Base-by-base conservation (phyloP, 106 monocot genomes). In the Dendrobium catenatum region DNA sequence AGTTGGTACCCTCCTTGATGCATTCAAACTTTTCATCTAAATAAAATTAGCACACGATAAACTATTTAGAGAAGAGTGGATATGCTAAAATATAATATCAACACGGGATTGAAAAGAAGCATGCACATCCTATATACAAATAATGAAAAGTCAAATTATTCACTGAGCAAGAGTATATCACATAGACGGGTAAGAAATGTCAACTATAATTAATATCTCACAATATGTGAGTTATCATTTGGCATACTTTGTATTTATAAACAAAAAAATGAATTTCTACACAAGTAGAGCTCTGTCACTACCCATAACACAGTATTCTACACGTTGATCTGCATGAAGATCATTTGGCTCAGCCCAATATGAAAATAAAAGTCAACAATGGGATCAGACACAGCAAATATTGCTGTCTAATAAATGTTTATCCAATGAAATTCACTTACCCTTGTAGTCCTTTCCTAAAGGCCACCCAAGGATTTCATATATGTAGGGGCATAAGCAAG, bases 1-100 rank as follows among this genome's bases (percentile, higher is more conserved):
- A 20, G 16, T 83, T 56, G 56, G 82, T 61, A 56, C 54, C 82
- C 86, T 86, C 88, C 42, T 47, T 58, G 10, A 48, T 78, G n/a
- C 67, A 75, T 10, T 91, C 85, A 64, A 81, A 6, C 67, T 85
- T 86, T 44, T 90, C 89, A 77, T 90, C 96, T 96, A 86, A 78
- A 68, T 9, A 15, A 41, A 55, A 42, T 72, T 29, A 29, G 47
- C 18, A 77, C 0, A 74, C 26, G 31, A 75, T 41, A 13, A 80
- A 73, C 11, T 75, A 41, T 19, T 74, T 43, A 42, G 43, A 43
- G 16, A 17, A 19, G 33, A 70, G 27, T 68, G 33, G 33, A 70
- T 37, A 0, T 13, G 70, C 70, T 33, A 33, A 33, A 70, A 70
- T 37, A 3, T 13, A 70, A 33, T 4, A 70, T 70, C 31, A 70